Base-by-base conservation (phyloP, 345 rosid species). In the Nasturtium officinale region DNA sequence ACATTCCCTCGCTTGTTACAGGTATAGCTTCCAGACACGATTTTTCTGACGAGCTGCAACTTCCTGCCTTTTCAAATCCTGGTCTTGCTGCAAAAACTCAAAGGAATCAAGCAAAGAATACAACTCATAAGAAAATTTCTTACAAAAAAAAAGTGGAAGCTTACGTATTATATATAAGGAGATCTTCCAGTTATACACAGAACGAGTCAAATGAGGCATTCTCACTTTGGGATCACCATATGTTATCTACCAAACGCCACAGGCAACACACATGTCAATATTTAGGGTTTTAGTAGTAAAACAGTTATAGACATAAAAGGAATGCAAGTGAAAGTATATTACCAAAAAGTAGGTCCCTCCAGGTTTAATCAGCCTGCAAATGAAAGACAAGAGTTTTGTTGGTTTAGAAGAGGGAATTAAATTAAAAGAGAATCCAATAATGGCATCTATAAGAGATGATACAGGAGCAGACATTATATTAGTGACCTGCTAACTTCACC, bases 401-500 rank as follows among this genome's bases (percentile, higher is more conserved):
- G 45, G 51, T 46, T 51, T 7, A 35, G 2, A 45, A 54, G 25
- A 20, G 6, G 35, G 25, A 74, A 48, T 30, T 43, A 28, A 8
- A 61, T 1, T n/a, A 51, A 65, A 43, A 52, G 3, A 45, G 28
- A 61, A 54, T 70, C 53, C 5, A 70, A 35, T 17, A 76, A 56
- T 9, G 11, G 45, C 32, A 69, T 42, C 16, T 42, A 59, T 35
- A 65, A 11, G 16, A 29, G 25, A 60, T 30, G 73, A 67, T 37
- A 67, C 62, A 61, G 30, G 32, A 68, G 17, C 17, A 76, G 23
- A 35, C 52, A 46, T 69, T 42, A 38, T 12, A 58, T 18, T 17
- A 50, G 70, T 60, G 58, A 95, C 97, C 97, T 91, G 96, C 88
- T 95, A 80, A 95, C 93, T 89, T 95, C 97, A 69, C 93, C 90